phyloP scores from a whole-genome alignment of 192 early-diverging fungal species.

The Lunasporangiospora selenospora region DNA sequence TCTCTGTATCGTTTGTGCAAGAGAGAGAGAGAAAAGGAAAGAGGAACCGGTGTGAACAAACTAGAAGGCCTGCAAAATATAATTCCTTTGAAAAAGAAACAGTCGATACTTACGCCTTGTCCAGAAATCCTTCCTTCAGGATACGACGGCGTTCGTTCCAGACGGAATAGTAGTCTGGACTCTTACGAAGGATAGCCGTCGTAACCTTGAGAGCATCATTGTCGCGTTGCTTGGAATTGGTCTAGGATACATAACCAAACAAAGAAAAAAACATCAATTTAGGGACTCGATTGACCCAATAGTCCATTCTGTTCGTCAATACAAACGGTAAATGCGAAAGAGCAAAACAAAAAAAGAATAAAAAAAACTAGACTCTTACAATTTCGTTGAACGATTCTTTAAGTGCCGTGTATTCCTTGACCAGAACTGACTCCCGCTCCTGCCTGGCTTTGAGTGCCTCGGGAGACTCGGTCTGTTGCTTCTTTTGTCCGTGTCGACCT shows the following conservation, averaged over 20 bases:
- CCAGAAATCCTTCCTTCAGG: slow-evolving; percentile 57
- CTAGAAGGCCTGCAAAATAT: not conserved
- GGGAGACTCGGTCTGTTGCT: slow-evolving; percentile 23
- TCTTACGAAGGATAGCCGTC: slow-evolving; percentile 73
- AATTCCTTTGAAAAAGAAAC: not conserved
- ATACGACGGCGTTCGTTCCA: slow-evolving; percentile 93
- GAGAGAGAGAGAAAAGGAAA: not conserved
- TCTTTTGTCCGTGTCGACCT: slow-evolving; percentile 37
- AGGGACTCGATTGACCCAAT: no score
- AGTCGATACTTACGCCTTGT: slow-evolving; percentile 23
- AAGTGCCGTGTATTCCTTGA: slow-evolving; percentile 24
- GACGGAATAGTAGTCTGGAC: slow-evolving; percentile 93
- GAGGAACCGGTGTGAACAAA: not conserved
- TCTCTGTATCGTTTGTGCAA: slow-evolving; percentile 10
- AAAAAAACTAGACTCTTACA: slow-evolving; percentile 8
- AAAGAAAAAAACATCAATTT: not conserved
- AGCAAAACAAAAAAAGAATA: not conserved
- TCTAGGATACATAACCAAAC: slow-evolving; percentile 12
- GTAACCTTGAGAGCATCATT: slow-evolving; percentile 69
- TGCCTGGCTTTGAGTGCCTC: slow-evolving; percentile 31
- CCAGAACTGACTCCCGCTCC: slow-evolving; percentile 20
- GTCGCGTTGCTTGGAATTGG: slow-evolving; percentile 43
- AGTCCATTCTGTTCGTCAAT: no score
- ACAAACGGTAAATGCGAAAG: no score
- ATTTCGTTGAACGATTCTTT: slow-evolving; percentile 33